A percentile compares a stretch with the other conserved stretches of the same genome.
Conservation (phyloP, 371 early-diverging fungal species). For the Batrachochytrium dendrobatidis region DNA sequence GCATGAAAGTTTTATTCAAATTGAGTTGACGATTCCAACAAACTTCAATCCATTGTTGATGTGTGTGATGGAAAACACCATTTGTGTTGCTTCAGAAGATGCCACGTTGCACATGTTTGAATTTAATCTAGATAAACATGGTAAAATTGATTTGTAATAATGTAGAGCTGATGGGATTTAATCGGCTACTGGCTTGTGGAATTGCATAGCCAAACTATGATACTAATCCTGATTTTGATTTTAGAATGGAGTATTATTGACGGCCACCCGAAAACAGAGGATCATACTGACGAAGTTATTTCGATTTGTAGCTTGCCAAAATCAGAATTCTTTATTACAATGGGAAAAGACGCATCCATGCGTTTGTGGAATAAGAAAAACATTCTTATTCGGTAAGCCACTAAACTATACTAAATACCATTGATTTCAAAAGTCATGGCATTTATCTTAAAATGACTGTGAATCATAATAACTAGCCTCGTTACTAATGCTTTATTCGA, state of each 20-base stretch:
- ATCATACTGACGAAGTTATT: slow-evolving; percentile 38
- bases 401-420: not conserved
- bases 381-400: slow-evolving; percentile 30
- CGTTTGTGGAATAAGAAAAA: slow-evolving; percentile 42
- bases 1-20: slow-evolving; percentile 15
- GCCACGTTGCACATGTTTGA: slow-evolving; percentile 29
- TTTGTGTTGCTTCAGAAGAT: slow-evolving; percentile 35
- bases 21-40: slow-evolving; percentile 23
- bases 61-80: slow-evolving; percentile 17
- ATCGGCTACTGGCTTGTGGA: not conserved
- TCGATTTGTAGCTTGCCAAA: slow-evolving; percentile 20
- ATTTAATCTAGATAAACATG: slow-evolving; percentile 12
- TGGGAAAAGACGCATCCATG: slow-evolving; percentile 30
- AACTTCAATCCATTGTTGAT: slow-evolving; percentile 26
- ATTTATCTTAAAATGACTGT: not conserved
- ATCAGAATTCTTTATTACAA: slow-evolving; percentile 29
- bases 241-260: slow-evolving; percentile 26
- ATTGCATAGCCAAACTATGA: not conserved
- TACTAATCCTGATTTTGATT: not conserved
- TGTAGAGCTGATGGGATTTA: too few species aligned
- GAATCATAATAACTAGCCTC: too few species aligned
- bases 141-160: not conserved
- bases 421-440: not conserved
- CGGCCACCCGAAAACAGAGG: slow-evolving; percentile 33
- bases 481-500: not conserved